Conservation (phyloP, 2,329 filamentous ascomycete genomes). For the Xylariaceae sp. region DNA sequence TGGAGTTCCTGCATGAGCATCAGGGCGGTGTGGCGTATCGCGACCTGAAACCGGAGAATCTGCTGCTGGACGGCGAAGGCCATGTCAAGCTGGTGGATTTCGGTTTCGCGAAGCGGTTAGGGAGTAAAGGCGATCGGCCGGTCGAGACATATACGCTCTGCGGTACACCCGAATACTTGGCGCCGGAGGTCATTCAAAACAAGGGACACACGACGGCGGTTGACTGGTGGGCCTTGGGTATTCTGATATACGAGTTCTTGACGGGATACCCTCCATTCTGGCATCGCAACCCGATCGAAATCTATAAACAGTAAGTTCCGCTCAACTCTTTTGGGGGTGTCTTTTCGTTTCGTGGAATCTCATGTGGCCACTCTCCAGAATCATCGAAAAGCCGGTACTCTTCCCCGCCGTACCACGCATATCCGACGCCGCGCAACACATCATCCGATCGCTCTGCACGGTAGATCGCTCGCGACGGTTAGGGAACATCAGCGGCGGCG, state of each 20-base stretch:
- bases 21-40: conserved; percentile 74
- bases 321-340: background rate
- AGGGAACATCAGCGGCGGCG: conserved; percentile 72
- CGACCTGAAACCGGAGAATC: conserved; percentile 78
- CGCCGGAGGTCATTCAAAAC: conserved; percentile 78
- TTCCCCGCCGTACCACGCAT: conserved; percentile 65
- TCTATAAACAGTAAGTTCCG: conserved; percentile 65
- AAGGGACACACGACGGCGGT: conserved; percentile 72
- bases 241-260: conserved; percentile 77
- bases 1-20: conserved; percentile 74
- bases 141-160: conserved; percentile 77
- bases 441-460: conserved; percentile 71
- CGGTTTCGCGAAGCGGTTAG: conserved; percentile 76
- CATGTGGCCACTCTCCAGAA: conserved; percentile 43
- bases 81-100: conserved; percentile 83
- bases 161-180: conserved; percentile 78
- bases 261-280: conserved; percentile 83
- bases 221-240: conserved; percentile 84
- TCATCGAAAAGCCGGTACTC: conserved; percentile 70
- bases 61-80: conserved; percentile 69
- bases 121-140: conserved; percentile 45
- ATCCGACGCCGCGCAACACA: conserved; percentile 63
- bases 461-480: conserved; percentile 72
- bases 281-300: conserved; percentile 81
- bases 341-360: background rate